A percentile compares a stretch with the other conserved stretches of the same genome.
These are phyloP conservation scores for Stropharia rugosoannulata DNA, from an alignment of 768 basidiomycete genomes.

Conservation along the genomic window DNA sequence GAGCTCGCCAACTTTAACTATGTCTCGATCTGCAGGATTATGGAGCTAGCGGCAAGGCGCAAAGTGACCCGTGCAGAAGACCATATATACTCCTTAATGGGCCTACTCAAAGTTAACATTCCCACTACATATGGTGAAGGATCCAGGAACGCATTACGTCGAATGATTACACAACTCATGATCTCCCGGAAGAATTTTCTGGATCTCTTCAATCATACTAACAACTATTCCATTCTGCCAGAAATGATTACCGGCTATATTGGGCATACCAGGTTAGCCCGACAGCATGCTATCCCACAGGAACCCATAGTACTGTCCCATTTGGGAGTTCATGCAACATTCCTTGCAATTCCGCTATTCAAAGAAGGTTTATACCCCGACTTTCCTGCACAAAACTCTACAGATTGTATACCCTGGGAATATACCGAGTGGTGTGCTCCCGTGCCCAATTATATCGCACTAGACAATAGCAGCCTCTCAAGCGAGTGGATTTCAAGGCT, in stretches of 20 bases:
- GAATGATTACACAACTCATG: neutral
- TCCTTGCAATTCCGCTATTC: neutral
- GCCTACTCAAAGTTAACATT: neutral
- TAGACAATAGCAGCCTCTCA: no score
- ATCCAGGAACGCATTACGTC: neutral
- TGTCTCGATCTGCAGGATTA: neutral
- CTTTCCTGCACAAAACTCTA: no score
- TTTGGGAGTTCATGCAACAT: neutral
- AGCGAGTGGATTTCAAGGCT: no score
- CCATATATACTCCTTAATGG: neutral
- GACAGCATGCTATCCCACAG: no score
- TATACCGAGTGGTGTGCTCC: no score
- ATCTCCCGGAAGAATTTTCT: neutral
- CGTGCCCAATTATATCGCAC: no score
- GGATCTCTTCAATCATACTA: neutral
- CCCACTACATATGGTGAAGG: neutral
- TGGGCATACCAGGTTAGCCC: neutral
- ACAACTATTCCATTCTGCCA: neutral
- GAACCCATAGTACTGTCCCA: neutral
- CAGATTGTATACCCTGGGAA: no score
- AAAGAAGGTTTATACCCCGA: neutral
- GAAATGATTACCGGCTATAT: neutral
- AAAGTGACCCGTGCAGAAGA: constrained; percentile 1
- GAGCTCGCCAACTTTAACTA: neutral
- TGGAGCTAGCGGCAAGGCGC: neutral